Evolutionary conservation across 176 grass and related monocot species (phyloP).

Genomic region (Pontederia paniculata): DNA sequence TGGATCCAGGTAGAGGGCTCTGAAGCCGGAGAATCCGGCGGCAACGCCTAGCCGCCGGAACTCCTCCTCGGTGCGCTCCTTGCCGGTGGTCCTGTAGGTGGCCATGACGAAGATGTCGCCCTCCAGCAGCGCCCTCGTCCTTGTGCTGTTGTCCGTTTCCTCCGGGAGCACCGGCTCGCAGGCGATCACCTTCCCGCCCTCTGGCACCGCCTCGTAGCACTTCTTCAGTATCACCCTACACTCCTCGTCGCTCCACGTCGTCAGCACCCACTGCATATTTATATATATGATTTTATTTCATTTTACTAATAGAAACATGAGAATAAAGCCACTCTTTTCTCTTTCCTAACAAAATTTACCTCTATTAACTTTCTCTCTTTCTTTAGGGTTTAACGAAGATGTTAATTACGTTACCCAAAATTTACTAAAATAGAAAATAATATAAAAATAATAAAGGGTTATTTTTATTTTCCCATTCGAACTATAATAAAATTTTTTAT

Average conservation of each 20-base stretch:
- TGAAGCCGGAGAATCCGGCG: slow-evolving; percentile 36
- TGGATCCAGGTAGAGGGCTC: slow-evolving; percentile 65
- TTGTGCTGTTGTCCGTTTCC: slow-evolving; percentile 36
- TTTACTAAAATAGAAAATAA: no score
- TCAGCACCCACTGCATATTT: slow-evolving; percentile 55
- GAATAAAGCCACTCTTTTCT: no score
- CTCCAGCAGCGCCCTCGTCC: slow-evolving; percentile 69
- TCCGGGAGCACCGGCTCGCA: slow-evolving; percentile 80
- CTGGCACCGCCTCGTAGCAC: slow-evolving; percentile 49
- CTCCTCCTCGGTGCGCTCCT: slow-evolving; percentile 56
- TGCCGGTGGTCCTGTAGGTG: slow-evolving; percentile 59
- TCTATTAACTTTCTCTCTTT: no score
- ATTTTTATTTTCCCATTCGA: no score
- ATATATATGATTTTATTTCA: no score
- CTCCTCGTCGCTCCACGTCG: slow-evolving; percentile 78
- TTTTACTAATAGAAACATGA: no score
- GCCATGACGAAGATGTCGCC: slow-evolving; percentile 91
- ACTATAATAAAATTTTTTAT: no score
- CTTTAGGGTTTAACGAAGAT: no score
- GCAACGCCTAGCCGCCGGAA: slow-evolving; percentile 48
- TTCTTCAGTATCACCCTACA: slow-evolving; percentile 61
- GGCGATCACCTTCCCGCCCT: slow-evolving; percentile 62
- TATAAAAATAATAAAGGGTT: no score
- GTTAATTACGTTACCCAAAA: no score
- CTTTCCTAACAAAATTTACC: no score